A percentile compares a stretch with the other conserved stretches of the same genome.
phyloP scores from a whole-genome alignment of 2,329 filamentous ascomycete genomes.

The Remersonia thermophila region DNA sequence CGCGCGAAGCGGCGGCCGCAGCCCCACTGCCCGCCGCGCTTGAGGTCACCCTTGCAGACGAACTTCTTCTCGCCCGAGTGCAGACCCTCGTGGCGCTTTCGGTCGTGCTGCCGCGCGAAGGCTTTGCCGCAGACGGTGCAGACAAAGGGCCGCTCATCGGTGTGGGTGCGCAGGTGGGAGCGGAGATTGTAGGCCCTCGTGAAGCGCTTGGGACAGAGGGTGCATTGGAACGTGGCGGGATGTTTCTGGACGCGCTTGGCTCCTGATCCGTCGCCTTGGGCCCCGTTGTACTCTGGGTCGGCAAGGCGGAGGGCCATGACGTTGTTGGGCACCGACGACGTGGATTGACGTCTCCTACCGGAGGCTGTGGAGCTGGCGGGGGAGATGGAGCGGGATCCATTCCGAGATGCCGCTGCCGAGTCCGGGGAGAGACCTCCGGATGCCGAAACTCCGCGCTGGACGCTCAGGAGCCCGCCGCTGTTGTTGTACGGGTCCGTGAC shows the following conservation, averaged over 20 bases:
- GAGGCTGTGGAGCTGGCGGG: constrained; percentile 31
- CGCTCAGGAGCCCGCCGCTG: constrained; percentile 27
- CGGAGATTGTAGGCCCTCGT: constrained; percentile 93
- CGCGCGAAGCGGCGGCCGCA: constrained; percentile 88
- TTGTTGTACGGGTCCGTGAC: constrained; percentile 49
- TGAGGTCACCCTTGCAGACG: constrained; percentile 84
- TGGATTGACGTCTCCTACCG: constrained; percentile 47
- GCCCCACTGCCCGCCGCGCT: constrained; percentile 75
- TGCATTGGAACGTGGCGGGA: constrained; percentile 93
- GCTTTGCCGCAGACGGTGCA: constrained; percentile 96
- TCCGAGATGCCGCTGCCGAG: constrained; percentile 36
- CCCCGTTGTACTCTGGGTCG: constrained; percentile 68
- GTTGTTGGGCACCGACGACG: constrained; percentile 49
- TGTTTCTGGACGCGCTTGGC: constrained; percentile 90
- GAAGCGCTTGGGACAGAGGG: constrained; percentile 85
- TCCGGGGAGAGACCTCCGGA: constrained; percentile 38
- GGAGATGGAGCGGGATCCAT: constrained; percentile 42
- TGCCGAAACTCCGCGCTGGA: constrained; percentile 24
- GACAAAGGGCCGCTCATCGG: constrained; percentile 92
- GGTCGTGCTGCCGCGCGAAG: constrained; percentile 92
- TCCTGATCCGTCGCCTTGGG: constrained; percentile 36
- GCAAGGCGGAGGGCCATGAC: constrained; percentile 78
- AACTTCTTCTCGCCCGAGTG: constrained; percentile 99
- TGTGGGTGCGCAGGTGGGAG: constrained; percentile 90
- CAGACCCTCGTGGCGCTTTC: constrained; percentile 90